Percentiles rank a stretch among this genome's conserved stretches.
phyloP scores from a whole-genome alignment of 441 rosid species.

The Pelargonium myrrhifolium region DNA sequence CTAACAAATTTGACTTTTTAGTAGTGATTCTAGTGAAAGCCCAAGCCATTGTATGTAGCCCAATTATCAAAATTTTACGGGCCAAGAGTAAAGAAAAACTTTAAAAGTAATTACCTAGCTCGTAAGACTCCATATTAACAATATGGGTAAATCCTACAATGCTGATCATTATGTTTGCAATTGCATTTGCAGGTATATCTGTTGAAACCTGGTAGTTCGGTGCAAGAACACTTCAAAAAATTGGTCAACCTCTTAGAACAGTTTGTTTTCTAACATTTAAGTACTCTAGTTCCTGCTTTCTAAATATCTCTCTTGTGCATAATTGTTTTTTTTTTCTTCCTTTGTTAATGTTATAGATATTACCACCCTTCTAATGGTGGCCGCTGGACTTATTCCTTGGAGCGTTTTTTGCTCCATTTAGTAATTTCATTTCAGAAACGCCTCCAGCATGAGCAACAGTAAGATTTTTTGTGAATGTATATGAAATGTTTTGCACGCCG shows the following conservation, averaged over 20 bases:
- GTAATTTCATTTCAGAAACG: slow-evolving; percentile 91
- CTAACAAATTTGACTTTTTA: too few relatives aligned
- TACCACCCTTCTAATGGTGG: slow-evolving; percentile 99
- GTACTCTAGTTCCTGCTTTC: slow-evolving; percentile 22
- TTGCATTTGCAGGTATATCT: slow-evolving; percentile 70
- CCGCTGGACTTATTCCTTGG: slow-evolving; percentile 98
- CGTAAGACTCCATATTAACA: too few relatives aligned
- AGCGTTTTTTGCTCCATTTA: slow-evolving; percentile 71
- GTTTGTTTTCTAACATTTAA: slow-evolving; percentile 53
- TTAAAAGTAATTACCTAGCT: too few relatives aligned
- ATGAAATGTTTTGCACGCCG: slow-evolving; percentile 10
- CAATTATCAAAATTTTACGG: too few relatives aligned
- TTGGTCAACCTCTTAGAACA: slow-evolving; percentile 98
- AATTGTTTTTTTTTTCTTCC: slow-evolving; percentile 20
- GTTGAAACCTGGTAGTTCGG: slow-evolving; percentile 69
- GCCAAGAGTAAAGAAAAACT: too few relatives aligned
- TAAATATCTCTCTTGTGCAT: slow-evolving; percentile 17
- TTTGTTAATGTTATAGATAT: slow-evolving; percentile 45
- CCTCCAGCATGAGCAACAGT: slow-evolving; percentile 84
- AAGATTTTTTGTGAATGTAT: slow-evolving; percentile 30
- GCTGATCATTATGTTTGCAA: slow-evolving; percentile 20
- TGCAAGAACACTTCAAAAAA: slow-evolving; percentile 69
- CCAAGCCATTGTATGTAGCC: too few relatives aligned
- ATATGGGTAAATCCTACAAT: slow-evolving; percentile 19
- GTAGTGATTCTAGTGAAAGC: too few relatives aligned